Evolutionary conservation across 495 filamentous ascomycete species (phyloP).

Genomic region (Parathielavia appendiculata): DNA sequence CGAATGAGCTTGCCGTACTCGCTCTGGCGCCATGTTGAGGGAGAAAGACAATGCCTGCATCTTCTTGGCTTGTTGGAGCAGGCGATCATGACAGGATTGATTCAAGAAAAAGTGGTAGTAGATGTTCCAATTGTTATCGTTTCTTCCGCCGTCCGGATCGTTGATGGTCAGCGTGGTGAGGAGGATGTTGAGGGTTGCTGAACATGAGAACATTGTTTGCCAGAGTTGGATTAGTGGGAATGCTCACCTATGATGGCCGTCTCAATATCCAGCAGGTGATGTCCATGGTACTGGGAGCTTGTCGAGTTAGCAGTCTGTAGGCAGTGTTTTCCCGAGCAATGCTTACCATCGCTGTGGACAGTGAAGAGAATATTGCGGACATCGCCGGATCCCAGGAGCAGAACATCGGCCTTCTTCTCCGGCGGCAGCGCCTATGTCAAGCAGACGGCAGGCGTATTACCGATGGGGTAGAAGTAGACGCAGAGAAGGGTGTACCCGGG

Average conservation of each 20-base stretch:
- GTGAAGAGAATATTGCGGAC: slow-evolving; percentile 34
- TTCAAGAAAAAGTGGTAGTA: slow-evolving; percentile 29
- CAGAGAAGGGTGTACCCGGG: neutral
- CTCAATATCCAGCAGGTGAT: slow-evolving; percentile 32
- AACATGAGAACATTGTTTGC: neutral
- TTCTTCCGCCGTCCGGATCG: neutral
- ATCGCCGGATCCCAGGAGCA: slow-evolving; percentile 35
- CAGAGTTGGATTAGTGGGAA: neutral
- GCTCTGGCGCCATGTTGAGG: slow-evolving; percentile 21
- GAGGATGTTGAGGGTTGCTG: slow-evolving; percentile 29
- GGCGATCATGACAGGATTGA: slow-evolving; percentile 8
- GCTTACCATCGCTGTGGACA: slow-evolving; percentile 17
- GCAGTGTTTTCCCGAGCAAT: neutral
- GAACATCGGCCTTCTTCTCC: slow-evolving; percentile 24
- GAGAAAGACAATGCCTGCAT: slow-evolving; percentile 17
- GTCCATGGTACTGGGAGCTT: slow-evolving; percentile 26
- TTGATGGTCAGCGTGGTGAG: slow-evolving; percentile 30
- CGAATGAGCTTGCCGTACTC: slow-evolving; percentile 25
- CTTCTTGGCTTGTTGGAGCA: slow-evolving; percentile 25
- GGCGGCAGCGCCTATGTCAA: slow-evolving; percentile 30
- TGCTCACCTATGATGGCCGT: slow-evolving; percentile 26
- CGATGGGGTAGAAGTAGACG: slow-evolving; percentile 20
- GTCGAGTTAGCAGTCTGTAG: neutral
- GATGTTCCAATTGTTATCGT: slow-evolving; percentile 22
- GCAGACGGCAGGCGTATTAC: slow-evolving; percentile 29